phyloP scores from a whole-genome alignment of 2,329 filamentous ascomycete species.

The Arachnomyces sp. region DNA sequence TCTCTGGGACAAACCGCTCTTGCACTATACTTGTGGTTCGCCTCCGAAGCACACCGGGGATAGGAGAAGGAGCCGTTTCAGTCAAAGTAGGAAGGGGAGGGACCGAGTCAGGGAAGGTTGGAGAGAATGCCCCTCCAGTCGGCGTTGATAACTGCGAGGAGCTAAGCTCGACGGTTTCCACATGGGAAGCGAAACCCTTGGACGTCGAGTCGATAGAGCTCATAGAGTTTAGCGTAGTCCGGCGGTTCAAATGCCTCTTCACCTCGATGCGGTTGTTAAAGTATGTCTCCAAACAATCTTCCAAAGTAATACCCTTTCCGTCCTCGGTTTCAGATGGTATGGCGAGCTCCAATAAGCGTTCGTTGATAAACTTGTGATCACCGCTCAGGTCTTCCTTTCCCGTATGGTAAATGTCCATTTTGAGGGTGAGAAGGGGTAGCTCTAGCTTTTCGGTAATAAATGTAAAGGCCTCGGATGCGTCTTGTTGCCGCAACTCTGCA shows the following conservation, averaged over 20 bases:
- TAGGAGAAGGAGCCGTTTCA: constrained; percentile 18
- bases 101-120: constrained; percentile 13
- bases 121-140: constrained; percentile 22
- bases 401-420: constrained; percentile 90
- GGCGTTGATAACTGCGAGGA: constrained; percentile 23
- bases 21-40: constrained; percentile 37
- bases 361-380: constrained; percentile 91
- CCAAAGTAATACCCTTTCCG: constrained; percentile 65
- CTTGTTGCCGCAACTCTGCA: constrained; percentile 69
- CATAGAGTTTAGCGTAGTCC: constrained; percentile 47
- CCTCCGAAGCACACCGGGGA: constrained; percentile 14
- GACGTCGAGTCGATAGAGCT: constrained; percentile 28
- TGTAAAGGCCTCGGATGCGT: constrained; percentile 89
- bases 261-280: constrained; percentile 94
- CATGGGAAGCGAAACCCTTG: constrained; percentile 31
- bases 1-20: constrained; percentile 35
- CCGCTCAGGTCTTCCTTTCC: constrained; percentile 74
- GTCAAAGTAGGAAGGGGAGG: constrained; percentile 21
- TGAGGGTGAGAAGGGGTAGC: constrained; percentile 76
- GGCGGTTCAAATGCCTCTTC: constrained; percentile 60
- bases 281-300: constrained; percentile 86
- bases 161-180: constrained; percentile 37
- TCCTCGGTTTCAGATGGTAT: constrained; percentile 65
- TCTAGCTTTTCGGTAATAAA: constrained; percentile 89
- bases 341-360: constrained; percentile 80